Evolutionary conservation across 495 filamentous ascomycete species (phyloP), one percentile per base, ranked within the genome.

Genomic region (Chaetomium fimeti): DNA sequence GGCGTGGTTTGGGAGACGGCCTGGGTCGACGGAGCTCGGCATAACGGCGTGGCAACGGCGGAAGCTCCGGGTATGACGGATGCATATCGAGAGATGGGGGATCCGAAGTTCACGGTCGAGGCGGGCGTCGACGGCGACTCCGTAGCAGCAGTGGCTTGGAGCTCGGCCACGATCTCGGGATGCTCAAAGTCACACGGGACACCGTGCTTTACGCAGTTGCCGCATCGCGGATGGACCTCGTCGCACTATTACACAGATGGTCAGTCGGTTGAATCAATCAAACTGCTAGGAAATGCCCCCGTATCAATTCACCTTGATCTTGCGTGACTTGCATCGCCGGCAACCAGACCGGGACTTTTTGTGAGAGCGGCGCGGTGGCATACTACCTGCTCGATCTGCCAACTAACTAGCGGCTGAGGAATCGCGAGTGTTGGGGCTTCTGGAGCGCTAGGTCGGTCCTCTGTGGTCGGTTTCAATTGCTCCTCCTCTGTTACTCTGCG

Each of bases 281-380:
- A 5, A 12, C 22, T 22, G 8, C 18, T 51, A 25, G 20, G 9
- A n/a, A 22, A 27, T 6, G 5, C 8, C 32, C 12, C 32, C 32
- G 12, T 36, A 40, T 29, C 20, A 36, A 57, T 70, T 25, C 76
- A 85, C 84, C 81, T 88, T 88, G 56, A 88, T 85, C 74, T 87
- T 87, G 49, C 85, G 78, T 55, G 75, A 72, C 75, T 87, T 88
- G 76, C 85, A 88, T 45, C 84, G 77, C 62, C 78, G 75, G 64
- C 85, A 88, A 27, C 85, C 85, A 45, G 83, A 78, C 61, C 85
- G 77, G 49, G 82, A 85, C 75, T 88, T 88, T 67, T 85, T 87
- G 69, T 88, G 85, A 29, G 83, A 83, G 72, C 84, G 79, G 69
- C 85, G 76, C 9, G 85, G 83, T 47, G 85, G 80, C 82, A 84